phyloP scores from a whole-genome alignment of 345 rosid species.

The Nasturtium officinale region DNA sequence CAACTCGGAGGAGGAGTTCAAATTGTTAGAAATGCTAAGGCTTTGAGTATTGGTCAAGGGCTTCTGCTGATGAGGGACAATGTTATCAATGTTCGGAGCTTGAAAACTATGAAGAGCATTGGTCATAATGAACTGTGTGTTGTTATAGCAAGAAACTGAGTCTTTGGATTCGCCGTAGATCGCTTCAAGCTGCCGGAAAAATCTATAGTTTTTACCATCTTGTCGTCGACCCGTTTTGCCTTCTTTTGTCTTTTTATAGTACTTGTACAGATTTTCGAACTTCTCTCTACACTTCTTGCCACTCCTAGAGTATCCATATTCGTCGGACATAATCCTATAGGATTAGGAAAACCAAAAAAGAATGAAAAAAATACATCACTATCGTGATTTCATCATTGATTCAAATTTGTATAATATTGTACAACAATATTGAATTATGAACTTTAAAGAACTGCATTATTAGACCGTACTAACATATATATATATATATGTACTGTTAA shows the following conservation, averaged over 20 bases:
- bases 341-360: background rate
- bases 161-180: constrained; percentile 67
- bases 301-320: constrained; percentile 85
- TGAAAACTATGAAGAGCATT: constrained; percentile 41
- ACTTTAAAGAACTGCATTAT: background rate
- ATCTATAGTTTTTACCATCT: constrained; percentile 91
- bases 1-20: constrained; percentile 53
- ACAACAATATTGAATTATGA: background rate
- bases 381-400: background rate
- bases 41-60: constrained; percentile 44
- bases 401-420: background rate
- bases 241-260: constrained; percentile 92
- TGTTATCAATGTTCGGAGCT: background rate
- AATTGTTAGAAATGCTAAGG: constrained; percentile 61
- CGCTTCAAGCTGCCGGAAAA: constrained; percentile 90
- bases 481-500: too few species aligned
- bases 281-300: constrained; percentile 97
- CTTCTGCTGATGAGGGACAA: constrained; percentile 5
- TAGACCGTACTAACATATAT: background rate
- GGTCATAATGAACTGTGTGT: constrained; percentile 39
- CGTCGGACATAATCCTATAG: constrained; percentile 75
- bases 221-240: constrained; percentile 83
- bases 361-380: background rate
- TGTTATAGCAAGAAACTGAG: constrained; percentile 37
- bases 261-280: constrained; percentile 87